These are phyloP conservation scores for Pachysolen tannophilus DNA, from an alignment of 805 yeast genomes.

Conservation along the genomic window DNA sequence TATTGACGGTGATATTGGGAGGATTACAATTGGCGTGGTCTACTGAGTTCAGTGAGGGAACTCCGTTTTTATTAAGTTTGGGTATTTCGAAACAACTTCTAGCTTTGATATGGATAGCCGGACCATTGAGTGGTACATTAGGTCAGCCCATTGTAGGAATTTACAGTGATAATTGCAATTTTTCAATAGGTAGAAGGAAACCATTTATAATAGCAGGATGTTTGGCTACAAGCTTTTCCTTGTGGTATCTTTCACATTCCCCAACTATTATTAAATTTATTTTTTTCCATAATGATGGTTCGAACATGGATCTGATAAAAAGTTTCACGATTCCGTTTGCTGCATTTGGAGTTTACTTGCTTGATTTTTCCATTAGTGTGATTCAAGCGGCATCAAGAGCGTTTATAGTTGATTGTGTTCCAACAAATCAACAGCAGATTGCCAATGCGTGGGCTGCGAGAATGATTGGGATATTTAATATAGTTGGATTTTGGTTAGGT, in stretches of 20 bases:
- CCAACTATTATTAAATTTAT: conserved; percentile 29
- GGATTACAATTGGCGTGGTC: conserved; percentile 62
- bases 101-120: conserved; percentile 60
- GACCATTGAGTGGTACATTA: conserved; percentile 54
- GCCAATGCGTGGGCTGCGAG: conserved; percentile 66
- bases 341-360: conserved; percentile 39
- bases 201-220: conserved; percentile 54
- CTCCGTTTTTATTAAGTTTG: conserved; percentile 51
- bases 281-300: conserved; percentile 13
- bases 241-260: conserved; percentile 39
- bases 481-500: conserved; percentile 48
- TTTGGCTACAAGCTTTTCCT: conserved; percentile 34
- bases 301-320: conserved; percentile 18
- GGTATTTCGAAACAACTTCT: conserved; percentile 49
- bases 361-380: conserved; percentile 50
- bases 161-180: conserved; percentile 41
- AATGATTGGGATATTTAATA: conserved; percentile 53
- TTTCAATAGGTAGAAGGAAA: conserved; percentile 41
- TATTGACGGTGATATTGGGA: conserved; percentile 42
- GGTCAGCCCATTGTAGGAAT: conserved; percentile 62
- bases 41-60: conserved; percentile 56
- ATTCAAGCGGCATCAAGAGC: conserved; percentile 59
- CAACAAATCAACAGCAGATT: conserved; percentile 44
- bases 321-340: conserved; percentile 38
- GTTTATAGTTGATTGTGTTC: conserved; percentile 52